Evolutionary conservation across 1,284 basidiomycete genomes (phyloP), one percentile per base, ranked within the genome.

Genomic region (Naganishia cerealis): DNA sequence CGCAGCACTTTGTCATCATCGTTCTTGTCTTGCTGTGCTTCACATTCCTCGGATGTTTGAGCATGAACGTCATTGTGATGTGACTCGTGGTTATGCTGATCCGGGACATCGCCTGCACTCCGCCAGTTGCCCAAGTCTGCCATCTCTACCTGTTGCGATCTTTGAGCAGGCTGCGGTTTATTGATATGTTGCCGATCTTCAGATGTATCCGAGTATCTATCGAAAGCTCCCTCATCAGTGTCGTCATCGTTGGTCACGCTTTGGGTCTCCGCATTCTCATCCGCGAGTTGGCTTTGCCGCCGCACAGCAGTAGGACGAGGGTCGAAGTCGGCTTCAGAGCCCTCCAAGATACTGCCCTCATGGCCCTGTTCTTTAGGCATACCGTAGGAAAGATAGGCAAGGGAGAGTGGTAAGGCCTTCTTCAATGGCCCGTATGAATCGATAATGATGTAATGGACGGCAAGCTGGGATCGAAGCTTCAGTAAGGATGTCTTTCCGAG

Each of bases 341-440:
- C 71, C 8, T 74, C 77, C 33, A 75, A 74, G 46, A 70, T 68
- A 53, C 70, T 72, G n/a, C 67, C 72, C 33, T 73, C 74, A 43
- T 73, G 73, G 13, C 73, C 73, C 7, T 67, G 67, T 58, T 75
- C 77, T 39, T 77, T 74, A 0, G 80, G 76, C 66, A 82, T 77
- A 21, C 81, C 82, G 75, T 84, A 84, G n/a, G 85, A 86, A 78
- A 86, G 85, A 74, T 92, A 87, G 26, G 90, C 89, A 54, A 92
- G 84, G 21, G 86, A 88, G 38, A 95, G 83, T 10, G 92, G 92
- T 2, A 95, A 84, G 7, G 87, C 83, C 21, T 82, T 73, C 24
- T 81, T 80, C 18, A 88, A 80, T 3, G 86, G 86, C 81, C 72
- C 70, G 70, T 80, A 82, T 10, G 89, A 90, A 72, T 85, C 84